These are phyloP conservation scores for Prunus armeniaca DNA, from an alignment of 306 rosid genomes.

Conservation along the genomic window DNA sequence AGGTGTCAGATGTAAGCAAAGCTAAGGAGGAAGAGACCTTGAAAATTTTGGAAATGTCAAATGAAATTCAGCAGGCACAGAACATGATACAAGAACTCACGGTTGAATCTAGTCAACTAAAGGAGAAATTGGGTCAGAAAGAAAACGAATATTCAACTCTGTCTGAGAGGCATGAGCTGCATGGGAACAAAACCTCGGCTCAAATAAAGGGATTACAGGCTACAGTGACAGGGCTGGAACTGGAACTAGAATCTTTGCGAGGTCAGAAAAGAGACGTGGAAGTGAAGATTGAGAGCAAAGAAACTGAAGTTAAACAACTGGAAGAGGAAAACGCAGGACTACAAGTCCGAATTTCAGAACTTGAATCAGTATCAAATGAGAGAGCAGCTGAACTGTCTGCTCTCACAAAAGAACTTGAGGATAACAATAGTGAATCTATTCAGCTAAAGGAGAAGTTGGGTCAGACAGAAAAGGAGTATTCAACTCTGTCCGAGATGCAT, in stretches of 20 bases:
- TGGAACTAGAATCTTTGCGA: constrained; percentile 48
- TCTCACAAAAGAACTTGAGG: constrained; percentile 46
- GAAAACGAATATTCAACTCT: constrained; percentile 51
- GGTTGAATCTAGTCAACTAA: constrained; percentile 43
- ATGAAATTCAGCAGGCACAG: constrained; percentile 53
- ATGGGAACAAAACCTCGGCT: constrained; percentile 46
- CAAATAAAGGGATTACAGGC: constrained; percentile 43
- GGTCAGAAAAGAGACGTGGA: constrained; percentile 44
- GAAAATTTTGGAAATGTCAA: constrained; percentile 45
- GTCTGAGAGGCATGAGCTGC: constrained; percentile 50
- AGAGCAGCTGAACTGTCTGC: constrained; percentile 46
- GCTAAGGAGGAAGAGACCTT: constrained; percentile 53
- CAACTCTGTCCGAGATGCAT: constrained; percentile 52
- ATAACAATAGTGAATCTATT: constrained; percentile 26
- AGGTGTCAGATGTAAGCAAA: constrained; percentile 43
- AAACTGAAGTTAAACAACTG: constrained; percentile 42
- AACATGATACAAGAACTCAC: constrained; percentile 43
- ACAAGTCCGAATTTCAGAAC: constrained; percentile 46
- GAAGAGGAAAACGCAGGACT: constrained; percentile 43
- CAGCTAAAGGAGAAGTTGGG: constrained; percentile 54
- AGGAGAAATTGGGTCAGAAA: constrained; percentile 48
- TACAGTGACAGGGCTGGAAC: constrained; percentile 38
- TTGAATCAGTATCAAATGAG: constrained; percentile 43
- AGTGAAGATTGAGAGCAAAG: constrained; percentile 41
- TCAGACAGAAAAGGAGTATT: constrained; percentile 52